Percentiles rank a stretch among this genome's conserved stretches.
These are phyloP conservation scores for Solidago caesia DNA, from an alignment of 129 eudicot species.

Conservation along the genomic window DNA sequence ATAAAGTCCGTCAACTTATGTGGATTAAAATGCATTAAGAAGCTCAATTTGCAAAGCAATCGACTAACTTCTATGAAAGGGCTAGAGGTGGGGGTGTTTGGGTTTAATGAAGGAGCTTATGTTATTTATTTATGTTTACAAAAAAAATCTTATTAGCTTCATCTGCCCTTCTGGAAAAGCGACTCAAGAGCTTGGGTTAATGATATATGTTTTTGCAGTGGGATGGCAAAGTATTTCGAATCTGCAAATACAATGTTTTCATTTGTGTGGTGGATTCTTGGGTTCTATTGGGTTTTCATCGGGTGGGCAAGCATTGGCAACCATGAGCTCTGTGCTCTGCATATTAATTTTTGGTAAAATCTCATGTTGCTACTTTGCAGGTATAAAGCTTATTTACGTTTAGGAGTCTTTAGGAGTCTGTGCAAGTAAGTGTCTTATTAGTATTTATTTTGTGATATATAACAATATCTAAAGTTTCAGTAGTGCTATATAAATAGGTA, in stretches of 20 bases:
- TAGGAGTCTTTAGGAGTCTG: no score
- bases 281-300: slow-evolving; percentile 81
- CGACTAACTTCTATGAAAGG: slow-evolving; percentile 87
- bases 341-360: neutral
- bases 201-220: slow-evolving; percentile 34
- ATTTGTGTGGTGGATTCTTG: slow-evolving; percentile 83
- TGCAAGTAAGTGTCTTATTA: no score
- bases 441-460: no score
- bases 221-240: slow-evolving; percentile 57
- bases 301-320: slow-evolving; percentile 52
- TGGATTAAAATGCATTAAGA: slow-evolving; percentile 87
- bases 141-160: no score
- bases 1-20: slow-evolving; percentile 71
- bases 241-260: slow-evolving; percentile 88
- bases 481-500: no score
- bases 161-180: no score
- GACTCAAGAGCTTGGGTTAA: neutral
- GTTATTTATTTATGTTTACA: no score
- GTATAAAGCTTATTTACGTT: neutral
- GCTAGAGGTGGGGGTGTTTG: slow-evolving; percentile 56
- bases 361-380: neutral
- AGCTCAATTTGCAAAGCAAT: slow-evolving; percentile 95
- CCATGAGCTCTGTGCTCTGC: slow-evolving; percentile 1
- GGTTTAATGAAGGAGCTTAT: no score
- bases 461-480: no score